phyloP scores from a whole-genome alignment of 139 green algal genomes.

The Tetradesmus obliquus region DNA sequence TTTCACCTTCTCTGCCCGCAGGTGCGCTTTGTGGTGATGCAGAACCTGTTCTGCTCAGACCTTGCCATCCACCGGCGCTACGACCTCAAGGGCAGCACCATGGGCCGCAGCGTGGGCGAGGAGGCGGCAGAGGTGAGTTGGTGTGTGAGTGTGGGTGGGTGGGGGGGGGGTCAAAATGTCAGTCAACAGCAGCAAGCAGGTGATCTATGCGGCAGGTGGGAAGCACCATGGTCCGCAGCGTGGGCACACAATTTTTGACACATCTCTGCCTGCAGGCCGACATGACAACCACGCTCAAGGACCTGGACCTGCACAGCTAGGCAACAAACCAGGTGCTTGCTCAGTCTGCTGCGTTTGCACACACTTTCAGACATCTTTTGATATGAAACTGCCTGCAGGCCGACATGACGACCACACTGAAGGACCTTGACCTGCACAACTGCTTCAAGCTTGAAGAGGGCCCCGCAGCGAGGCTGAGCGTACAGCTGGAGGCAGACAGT shows the following conservation, averaged over 20 bases:
- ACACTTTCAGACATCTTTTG: no score
- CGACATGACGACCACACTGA: conserved; percentile 70
- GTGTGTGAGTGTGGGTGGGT: no score
- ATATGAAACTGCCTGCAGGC: not conserved
- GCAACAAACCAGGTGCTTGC: conserved; percentile 61
- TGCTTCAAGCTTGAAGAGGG: conserved; percentile 70
- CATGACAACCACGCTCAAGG: conserved; percentile 80
- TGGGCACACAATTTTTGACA: no score
- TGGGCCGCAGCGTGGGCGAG: conserved; percentile 64
- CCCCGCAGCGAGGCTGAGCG: conserved; percentile 61
- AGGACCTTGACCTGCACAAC: conserved; percentile 89
- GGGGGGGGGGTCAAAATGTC: no score
- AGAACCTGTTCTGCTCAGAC: conserved; percentile 91
- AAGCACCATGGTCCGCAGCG: no score
- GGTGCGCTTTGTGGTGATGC: conserved; percentile 96
- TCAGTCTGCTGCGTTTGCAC: not conserved
- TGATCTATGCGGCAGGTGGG: no score
- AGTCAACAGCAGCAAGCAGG: no score
- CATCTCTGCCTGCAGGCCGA: not conserved
- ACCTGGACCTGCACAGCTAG: conserved; percentile 83
- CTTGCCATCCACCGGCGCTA: conserved; percentile 89
- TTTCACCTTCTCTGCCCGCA: conserved; percentile 39
- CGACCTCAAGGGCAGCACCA: conserved; percentile 95
- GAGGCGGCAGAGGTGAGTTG: not conserved
- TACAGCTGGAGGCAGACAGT: conserved; percentile 79